These are phyloP conservation scores for Adansonia digitata DNA, from an alignment of 345 rosid genomes.

Conservation along the genomic window DNA sequence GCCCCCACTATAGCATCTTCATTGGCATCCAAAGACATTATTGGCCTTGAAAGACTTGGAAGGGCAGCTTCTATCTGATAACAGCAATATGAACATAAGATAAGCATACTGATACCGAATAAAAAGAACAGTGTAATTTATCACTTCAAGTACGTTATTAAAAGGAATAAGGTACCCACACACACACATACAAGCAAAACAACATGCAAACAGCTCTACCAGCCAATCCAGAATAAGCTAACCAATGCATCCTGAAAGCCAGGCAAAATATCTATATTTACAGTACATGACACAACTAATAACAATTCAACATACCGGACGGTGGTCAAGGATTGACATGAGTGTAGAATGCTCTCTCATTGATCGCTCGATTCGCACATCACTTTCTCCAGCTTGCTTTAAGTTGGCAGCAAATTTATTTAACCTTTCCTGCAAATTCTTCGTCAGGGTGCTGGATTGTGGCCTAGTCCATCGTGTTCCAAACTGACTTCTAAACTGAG, in stretches of 20 bases:
- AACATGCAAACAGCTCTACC: conserved; percentile 9
- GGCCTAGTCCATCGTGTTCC: conserved; percentile 99
- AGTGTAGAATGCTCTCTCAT: conserved; percentile 74
- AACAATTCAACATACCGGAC: conserved; percentile 52
- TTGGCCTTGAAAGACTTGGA: conserved; percentile 86
- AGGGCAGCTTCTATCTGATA: conserved; percentile 87
- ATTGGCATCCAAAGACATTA: conserved; percentile 92
- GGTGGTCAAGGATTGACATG: conserved; percentile 86
- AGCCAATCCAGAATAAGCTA: background rate
- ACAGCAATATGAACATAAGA: conserved; percentile 16
- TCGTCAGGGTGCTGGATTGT: conserved; percentile 91
- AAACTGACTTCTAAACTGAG: conserved; percentile 92
- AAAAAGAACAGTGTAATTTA: background rate
- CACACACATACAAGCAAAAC: background rate
- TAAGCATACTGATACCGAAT: background rate
- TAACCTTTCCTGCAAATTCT: conserved; percentile 90
- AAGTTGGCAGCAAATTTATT: conserved; percentile 89
- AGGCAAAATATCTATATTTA: background rate
- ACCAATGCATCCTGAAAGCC: background rate
- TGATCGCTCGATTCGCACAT: conserved; percentile 86
- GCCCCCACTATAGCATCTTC: conserved; percentile 95
- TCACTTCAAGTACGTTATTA: background rate
- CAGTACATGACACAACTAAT: background rate
- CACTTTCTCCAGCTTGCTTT: conserved; percentile 98
- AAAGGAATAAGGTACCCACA: background rate